Conservation (phyloP, 768 basidiomycete species). For the Mycena amicta region DNA sequence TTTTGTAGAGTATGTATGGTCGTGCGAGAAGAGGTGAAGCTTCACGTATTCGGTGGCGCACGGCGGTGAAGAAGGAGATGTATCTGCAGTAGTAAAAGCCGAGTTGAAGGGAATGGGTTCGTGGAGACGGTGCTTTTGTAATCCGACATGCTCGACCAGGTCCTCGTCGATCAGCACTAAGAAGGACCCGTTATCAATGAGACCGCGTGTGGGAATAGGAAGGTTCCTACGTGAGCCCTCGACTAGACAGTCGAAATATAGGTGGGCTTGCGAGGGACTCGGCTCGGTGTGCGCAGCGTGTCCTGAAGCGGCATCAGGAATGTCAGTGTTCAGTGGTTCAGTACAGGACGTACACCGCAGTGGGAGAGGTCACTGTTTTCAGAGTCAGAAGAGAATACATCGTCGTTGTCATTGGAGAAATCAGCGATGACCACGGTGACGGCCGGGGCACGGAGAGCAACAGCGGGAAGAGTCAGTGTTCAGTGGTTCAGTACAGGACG, state of each 20-base stretch:
- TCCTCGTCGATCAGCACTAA: background rate
- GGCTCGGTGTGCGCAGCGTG: no score
- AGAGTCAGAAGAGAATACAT: background rate
- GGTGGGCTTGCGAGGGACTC: background rate
- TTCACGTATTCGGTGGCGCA: background rate
- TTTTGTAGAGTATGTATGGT: background rate
- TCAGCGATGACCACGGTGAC: background rate
- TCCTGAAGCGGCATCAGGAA: no score
- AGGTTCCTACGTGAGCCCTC: background rate
- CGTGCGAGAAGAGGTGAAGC: background rate
- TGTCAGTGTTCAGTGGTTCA: no score
- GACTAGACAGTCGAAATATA: background rate
- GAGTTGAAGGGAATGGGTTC: background rate
- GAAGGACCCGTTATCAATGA: background rate
- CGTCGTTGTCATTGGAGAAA: background rate
- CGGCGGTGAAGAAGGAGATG: background rate
- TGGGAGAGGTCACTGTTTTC: background rate
- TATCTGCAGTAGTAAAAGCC: background rate
- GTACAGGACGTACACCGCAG: background rate
- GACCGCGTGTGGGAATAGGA: background rate
- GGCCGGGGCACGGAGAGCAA: background rate
- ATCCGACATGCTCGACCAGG: background rate
- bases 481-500: background rate
- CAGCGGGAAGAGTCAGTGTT: no score
- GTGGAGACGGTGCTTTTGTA: background rate